Base-by-base conservation (phyloP, 2,329 filamentous ascomycete genomes). In the Chalaropsis thielavioides region DNA sequence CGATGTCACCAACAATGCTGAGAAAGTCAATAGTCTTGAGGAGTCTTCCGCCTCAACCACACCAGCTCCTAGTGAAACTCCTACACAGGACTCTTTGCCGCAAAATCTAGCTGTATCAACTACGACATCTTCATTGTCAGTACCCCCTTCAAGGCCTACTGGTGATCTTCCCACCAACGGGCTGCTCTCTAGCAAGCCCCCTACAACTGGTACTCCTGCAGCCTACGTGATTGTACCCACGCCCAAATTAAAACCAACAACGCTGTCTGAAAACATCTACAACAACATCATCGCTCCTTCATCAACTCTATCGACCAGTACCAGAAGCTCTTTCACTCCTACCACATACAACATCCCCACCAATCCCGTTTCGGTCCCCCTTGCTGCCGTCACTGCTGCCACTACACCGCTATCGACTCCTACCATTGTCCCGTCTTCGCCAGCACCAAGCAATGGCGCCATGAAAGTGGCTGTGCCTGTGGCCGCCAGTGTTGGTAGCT, bases 401-500 rank as follows among this genome's bases (percentile, higher is more conserved):
- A 31, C 61, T 17, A 58, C 44, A 0, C 41, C 62, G 3, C 49
- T 51, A 10, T n/a, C 62, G 6, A 62, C 46, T 19, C 59, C 65
- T 8, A 63, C 62, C 10, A 10, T 64, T 19, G 59, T 46, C 3
- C 51, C 58, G 19, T 19, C 64, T 15, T 49, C 44, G 6, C 41
- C 64, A 8, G n/a, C 60, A 1, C 15, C 40, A 13, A n/a, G 35
- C 44, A 56, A 61, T n/a, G n/a, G 27, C 5, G 24, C 38, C 17
- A 62, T 59, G 40, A 65, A 66, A 15, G 59, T 68, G 7, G 64
- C 63, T 1, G 59, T 67, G 19, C 67, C 67, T 3, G 60, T 68
- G 8, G 66, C 66, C 19, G 68, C 66, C 11, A 54, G 64, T 6
- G 68, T 67, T 10, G 68, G 68, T 38, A 64, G 68, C 7, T 44